Conservation (phyloP, 768 basidiomycete genomes). For the Russula sp. region DNA sequence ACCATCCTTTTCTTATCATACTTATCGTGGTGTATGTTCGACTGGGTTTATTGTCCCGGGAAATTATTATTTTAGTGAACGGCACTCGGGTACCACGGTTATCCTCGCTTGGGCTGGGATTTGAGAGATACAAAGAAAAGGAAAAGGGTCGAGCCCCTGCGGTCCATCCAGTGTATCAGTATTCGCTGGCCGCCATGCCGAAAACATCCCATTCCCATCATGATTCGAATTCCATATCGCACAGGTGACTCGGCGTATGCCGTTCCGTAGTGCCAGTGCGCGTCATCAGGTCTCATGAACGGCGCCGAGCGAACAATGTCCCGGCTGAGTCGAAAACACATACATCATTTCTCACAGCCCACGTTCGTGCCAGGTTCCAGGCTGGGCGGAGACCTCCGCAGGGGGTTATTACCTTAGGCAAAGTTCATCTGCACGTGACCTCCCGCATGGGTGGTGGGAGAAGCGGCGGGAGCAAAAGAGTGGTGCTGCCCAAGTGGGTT, state of each 20-base stretch:
- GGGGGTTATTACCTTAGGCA: background rate
- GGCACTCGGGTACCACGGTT: too few relatives aligned
- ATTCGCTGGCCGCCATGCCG: background rate
- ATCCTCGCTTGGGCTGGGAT: background rate
- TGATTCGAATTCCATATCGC: slow-evolving; percentile 14
- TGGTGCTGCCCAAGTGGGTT: background rate
- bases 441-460: background rate
- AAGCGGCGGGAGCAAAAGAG: slow-evolving; percentile 9
- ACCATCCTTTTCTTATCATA: background rate
- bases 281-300: slow-evolving; percentile 15
- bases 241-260: slow-evolving; percentile 20
- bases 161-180: background rate
- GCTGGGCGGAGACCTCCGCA: slow-evolving; percentile 19
- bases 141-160: background rate
- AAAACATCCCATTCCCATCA: slow-evolving; percentile 3
- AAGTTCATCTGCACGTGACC: slow-evolving; percentile 11
- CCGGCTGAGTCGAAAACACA: slow-evolving; percentile 9
- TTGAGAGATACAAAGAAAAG: background rate
- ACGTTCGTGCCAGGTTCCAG: slow-evolving; percentile 20
- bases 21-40: too few relatives aligned
- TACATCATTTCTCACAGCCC: slow-evolving; percentile 5
- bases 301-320: slow-evolving; percentile 15
- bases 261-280: slow-evolving; percentile 4
- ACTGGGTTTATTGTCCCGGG: too few relatives aligned
- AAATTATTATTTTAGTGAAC: too few relatives aligned